Base-by-base conservation (phyloP, 371 early-diverging fungal species). In the Circinella minor region DNA sequence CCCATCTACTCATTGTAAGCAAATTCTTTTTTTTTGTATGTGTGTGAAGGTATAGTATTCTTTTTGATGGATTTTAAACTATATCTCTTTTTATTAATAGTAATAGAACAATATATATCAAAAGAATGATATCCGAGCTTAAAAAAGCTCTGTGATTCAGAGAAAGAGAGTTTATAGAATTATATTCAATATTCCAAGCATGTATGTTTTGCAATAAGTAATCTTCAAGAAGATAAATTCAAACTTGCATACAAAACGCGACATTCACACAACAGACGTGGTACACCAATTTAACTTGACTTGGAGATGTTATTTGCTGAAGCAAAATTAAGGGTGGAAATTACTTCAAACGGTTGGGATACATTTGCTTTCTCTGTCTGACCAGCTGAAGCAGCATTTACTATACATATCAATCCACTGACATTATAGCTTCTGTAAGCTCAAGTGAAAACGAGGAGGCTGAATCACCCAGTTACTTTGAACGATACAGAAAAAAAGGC, bases 401-500 rank as follows among this genome's bases (percentile, higher is more conserved):
- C 49, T 4, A 11, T n/a, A n/a, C n/a, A n/a, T n/a, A 49, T 49
- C 13, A n/a, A 5, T 15, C 17, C n/a, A 39, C 39, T 39, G 39
- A 39, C 39, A 39, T 9, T 39, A 9, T 39, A 6, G 4, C 18
- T 51, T 14, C 51, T 13, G 49, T 8, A 51, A 13, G 18, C n/a
- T 13, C 18, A 60, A 37, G 60, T 60, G 36, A 18, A 17, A 27
- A 60, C 10, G 60, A 47, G 63, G 36, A 49, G 9, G 20, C 27
- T 55, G 15, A 36, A 10, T 55, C 38, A 39, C n/a, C 36, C 7
- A 13, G 36, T 55, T 62, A 39, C 64, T 68, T 71, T 57, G 13
- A 62, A 4, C 38, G n/a, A 36, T 70, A 65, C 64, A 69, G 55
- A n/a, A 67, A n/a, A 66, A 1, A 63, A 62, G 65, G 54, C 69